These are phyloP conservation scores for Trichoderma atroviride DNA, from an alignment of 2,329 filamentous ascomycete genomes.

Conservation along the genomic window DNA sequence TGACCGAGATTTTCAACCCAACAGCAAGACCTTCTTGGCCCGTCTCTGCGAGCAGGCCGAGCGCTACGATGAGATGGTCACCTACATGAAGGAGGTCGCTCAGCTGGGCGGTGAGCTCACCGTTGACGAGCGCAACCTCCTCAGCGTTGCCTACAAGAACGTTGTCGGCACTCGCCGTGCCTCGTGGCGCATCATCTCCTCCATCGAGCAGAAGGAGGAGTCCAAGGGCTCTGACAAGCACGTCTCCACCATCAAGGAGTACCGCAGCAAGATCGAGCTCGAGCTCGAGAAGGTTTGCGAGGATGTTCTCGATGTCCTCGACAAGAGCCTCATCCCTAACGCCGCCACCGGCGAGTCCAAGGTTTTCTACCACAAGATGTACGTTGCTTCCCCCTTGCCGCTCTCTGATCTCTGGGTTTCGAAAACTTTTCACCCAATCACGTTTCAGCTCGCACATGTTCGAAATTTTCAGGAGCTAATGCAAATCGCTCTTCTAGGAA, in stretches of 20 bases:
- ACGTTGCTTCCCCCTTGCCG: slow-evolving; percentile 45
- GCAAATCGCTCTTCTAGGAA: slow-evolving; percentile 62
- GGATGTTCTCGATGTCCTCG: slow-evolving; percentile 93
- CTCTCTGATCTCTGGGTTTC: neutral
- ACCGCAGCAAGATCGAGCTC: slow-evolving; percentile 96
- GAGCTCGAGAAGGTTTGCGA: slow-evolving; percentile 98
- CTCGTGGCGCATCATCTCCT: slow-evolving; percentile 99
- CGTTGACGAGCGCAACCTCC: slow-evolving; percentile 97
- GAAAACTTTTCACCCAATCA: slow-evolving; percentile 13
- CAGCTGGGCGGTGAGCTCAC: slow-evolving; percentile 80
- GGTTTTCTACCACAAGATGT: slow-evolving; percentile 99
- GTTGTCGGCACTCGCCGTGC: slow-evolving; percentile 97
- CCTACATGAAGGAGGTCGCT: slow-evolving; percentile 99
- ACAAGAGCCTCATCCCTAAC: slow-evolving; percentile 91
- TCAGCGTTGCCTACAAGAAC: slow-evolving; percentile 99
- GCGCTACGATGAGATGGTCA: slow-evolving; percentile 99
- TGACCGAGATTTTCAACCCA: slow-evolving; percentile 26
- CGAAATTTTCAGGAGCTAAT: slow-evolving; percentile 23
- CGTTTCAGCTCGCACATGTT: slow-evolving; percentile 12
- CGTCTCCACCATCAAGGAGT: slow-evolving; percentile 89
- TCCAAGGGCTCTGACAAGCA: slow-evolving; percentile 97
- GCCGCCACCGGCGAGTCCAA: slow-evolving; percentile 97
- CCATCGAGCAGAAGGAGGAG: slow-evolving; percentile 99
- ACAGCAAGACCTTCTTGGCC: slow-evolving; percentile 99
- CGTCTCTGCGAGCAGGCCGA: slow-evolving; percentile 99